phyloP scores from a whole-genome alignment of 148 eudicot genomes.

The Linanthus parryae region DNA sequence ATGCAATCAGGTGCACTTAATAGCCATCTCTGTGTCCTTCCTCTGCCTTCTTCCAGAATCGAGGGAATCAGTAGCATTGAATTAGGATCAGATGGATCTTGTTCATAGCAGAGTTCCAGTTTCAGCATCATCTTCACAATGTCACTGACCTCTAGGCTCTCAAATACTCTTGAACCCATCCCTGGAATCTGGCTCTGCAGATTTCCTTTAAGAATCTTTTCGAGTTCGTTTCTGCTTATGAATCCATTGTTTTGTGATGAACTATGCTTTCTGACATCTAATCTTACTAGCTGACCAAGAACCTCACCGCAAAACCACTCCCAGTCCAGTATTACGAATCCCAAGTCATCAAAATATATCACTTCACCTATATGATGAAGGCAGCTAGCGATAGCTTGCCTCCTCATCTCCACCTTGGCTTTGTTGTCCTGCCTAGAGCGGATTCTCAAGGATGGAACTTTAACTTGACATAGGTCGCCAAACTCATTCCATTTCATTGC shows the following conservation, averaged over 20 bases:
- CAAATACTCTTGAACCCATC: constrained; percentile 56
- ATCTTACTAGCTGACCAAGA: constrained; percentile 44
- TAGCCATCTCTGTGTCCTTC: constrained; percentile 71
- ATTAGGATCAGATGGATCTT: constrained; percentile 56
- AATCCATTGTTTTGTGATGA: constrained; percentile 51
- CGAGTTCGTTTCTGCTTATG: constrained; percentile 60
- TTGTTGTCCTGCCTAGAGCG: constrained; percentile 52
- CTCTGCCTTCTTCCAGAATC: constrained; percentile 71
- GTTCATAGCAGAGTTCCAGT: constrained; percentile 69
- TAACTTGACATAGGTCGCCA: constrained; percentile 63
- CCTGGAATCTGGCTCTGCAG: constrained; percentile 66
- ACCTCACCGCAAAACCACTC: constrained; percentile 90
- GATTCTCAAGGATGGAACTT: constrained; percentile 64
- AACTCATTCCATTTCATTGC: constrained; percentile 84
- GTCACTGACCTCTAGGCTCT: constrained; percentile 53
- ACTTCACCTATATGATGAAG: constrained; percentile 85
- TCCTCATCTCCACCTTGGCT: constrained; percentile 71
- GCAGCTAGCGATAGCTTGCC: constrained; percentile 59
- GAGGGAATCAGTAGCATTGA: constrained; percentile 61
- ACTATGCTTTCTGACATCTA: constrained; percentile 42
- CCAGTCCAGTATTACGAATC: constrained; percentile 60
- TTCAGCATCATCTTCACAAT: constrained; percentile 79
- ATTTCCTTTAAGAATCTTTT: constrained; percentile 60
- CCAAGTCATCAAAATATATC: constrained; percentile 77
- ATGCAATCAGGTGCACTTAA: constrained; percentile 43